These are phyloP conservation scores for Teratosphaeriaceae sp. DNA, from an alignment of 2,329 filamentous ascomycete genomes.

Conservation along the genomic window DNA sequence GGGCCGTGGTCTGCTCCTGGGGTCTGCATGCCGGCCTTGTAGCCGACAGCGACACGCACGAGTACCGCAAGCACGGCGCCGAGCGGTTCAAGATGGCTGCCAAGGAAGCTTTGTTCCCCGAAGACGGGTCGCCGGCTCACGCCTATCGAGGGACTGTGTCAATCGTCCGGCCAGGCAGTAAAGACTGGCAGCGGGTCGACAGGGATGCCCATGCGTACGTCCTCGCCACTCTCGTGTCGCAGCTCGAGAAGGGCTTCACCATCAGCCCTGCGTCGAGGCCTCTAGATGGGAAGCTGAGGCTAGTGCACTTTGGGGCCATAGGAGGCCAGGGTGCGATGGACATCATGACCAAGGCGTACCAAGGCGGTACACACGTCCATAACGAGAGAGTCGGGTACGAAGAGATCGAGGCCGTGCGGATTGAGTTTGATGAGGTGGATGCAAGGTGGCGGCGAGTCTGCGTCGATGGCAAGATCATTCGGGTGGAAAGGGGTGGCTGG, in stretches of 20 bases:
- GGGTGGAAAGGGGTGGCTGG: constrained; percentile 62
- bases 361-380: constrained; percentile 49
- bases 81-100: constrained; percentile 83
- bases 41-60: constrained; percentile 80
- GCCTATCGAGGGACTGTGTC: constrained; percentile 50
- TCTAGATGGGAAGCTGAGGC: constrained; percentile 61
- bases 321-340: constrained; percentile 63
- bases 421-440: constrained; percentile 63
- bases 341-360: constrained; percentile 62
- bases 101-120: constrained; percentile 60
- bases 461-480: constrained; percentile 84
- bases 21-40: constrained; percentile 85
- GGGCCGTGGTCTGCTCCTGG: constrained; percentile 82
- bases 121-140: constrained; percentile 48
- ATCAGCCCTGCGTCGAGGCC: constrained; percentile 70
- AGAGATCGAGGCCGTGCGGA: constrained; percentile 57
- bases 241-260: constrained; percentile 72
- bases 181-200: constrained; percentile 31
- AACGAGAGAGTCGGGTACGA: constrained; percentile 62
- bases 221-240: constrained; percentile 68
- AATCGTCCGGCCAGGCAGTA: constrained; percentile 25
- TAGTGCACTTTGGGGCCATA: constrained; percentile 69
- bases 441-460: constrained; percentile 76
- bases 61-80: constrained; percentile 69
- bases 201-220: constrained; percentile 63